These are phyloP conservation scores for Stephania cephalantha DNA, from an alignment of 164 flowering plant species.

Conservation along the genomic window DNA sequence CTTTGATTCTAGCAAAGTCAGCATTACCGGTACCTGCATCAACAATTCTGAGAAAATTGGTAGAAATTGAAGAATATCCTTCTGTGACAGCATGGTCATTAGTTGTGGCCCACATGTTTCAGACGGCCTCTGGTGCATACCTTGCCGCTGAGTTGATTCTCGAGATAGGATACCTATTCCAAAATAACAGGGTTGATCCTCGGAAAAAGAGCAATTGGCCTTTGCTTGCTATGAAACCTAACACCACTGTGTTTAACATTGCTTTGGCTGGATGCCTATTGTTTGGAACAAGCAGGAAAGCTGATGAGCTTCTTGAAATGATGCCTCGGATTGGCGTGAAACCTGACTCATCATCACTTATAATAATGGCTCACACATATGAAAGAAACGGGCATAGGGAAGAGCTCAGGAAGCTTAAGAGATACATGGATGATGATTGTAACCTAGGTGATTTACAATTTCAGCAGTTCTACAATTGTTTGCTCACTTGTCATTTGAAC, in stretches of 20 bases:
- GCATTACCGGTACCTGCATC: constrained; percentile 68
- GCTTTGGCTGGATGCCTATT: constrained; percentile 72
- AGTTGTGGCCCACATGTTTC: constrained; percentile 67
- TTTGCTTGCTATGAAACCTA: constrained; percentile 86
- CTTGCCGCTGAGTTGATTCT: constrained; percentile 78
- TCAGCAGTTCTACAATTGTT: constrained; percentile 76
- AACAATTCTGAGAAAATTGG: constrained; percentile 67
- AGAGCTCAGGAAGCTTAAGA: constrained; percentile 80
- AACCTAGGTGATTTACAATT: constrained; percentile 51
- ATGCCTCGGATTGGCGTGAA: constrained; percentile 76
- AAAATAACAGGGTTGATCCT: constrained; percentile 75
- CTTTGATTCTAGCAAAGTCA: constrained; percentile 55
- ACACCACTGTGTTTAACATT: constrained; percentile 51
- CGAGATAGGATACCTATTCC: constrained; percentile 80
- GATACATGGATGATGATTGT: constrained; percentile 63
- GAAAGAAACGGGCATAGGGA: constrained; percentile 88
- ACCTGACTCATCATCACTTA: constrained; percentile 46
- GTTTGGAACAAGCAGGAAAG: constrained; percentile 70
- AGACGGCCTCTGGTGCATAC: constrained; percentile 58
- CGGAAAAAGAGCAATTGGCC: constrained; percentile 76
- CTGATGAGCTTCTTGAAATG: constrained; percentile 86
- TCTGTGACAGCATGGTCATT: constrained; percentile 80
- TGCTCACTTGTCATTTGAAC: constrained; percentile 82
- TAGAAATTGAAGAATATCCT: constrained; percentile 56
- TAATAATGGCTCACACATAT: constrained; percentile 75